A percentile compares a stretch with the other conserved stretches of the same genome.
These are phyloP conservation scores for Fusarium albosuccineum DNA, from an alignment of 2,329 filamentous ascomycete species.

Conservation along the genomic window DNA sequence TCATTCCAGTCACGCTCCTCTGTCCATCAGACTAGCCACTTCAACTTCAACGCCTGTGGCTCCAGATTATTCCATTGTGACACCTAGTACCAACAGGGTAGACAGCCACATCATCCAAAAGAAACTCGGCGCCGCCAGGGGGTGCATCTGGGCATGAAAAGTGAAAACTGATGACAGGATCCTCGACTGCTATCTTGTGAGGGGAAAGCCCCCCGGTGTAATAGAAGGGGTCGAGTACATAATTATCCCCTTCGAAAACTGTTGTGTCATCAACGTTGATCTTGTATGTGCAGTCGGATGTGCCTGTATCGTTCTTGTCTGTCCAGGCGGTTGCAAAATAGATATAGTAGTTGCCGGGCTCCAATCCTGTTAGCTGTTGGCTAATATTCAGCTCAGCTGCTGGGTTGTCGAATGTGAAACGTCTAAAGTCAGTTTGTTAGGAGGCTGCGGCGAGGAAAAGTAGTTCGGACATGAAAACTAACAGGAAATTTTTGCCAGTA, in stretches of 20 bases:
- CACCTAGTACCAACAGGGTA: slow-evolving; percentile 1
- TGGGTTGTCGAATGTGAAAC: slow-evolving; percentile 1
- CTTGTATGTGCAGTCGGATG: slow-evolving; percentile 4
- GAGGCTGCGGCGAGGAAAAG: neutral
- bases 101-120: slow-evolving; percentile 1
- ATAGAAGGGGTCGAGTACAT: slow-evolving; percentile 8
- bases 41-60: neutral
- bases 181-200: neutral
- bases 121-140: slow-evolving; percentile 4
- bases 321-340: slow-evolving; percentile 2
- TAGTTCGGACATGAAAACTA: neutral
- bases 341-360: neutral
- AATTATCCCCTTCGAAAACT: neutral
- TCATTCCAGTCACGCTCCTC: no score
- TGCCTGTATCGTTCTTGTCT: slow-evolving; percentile 5
- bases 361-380: slow-evolving; percentile 2
- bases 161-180: slow-evolving; percentile 1
- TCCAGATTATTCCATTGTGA: neutral
- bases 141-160: slow-evolving; percentile 5
- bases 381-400: slow-evolving; percentile 1
- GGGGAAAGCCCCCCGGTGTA: neutral
- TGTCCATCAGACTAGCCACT: neutral
- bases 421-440: neutral
- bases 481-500: slow-evolving; percentile 5
- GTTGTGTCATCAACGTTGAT: neutral